phyloP scores from a whole-genome alignment of 106 monocot species.

The Phalaenopsis aphrodite region DNA sequence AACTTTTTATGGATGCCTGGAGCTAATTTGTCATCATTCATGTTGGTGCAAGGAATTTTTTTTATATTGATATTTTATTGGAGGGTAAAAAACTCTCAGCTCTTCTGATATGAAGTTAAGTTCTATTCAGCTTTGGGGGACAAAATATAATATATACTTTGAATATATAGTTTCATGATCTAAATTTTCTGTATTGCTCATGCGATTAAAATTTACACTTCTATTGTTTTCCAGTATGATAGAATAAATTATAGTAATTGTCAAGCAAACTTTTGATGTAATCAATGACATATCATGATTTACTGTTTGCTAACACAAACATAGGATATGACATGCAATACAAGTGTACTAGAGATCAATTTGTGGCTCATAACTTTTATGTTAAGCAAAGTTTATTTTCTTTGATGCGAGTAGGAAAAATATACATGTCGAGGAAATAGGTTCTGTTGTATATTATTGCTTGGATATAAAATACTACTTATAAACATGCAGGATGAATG shows the following conservation, averaged over 20 bases:
- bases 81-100: not conserved
- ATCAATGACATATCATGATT: not conserved
- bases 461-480: not conserved
- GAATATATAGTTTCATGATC: too few relatives aligned
- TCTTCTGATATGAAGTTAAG: not conserved
- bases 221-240: not conserved
- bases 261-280: not conserved
- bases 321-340: not conserved
- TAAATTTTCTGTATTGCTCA: not conserved
- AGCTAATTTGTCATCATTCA: not conserved
- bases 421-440: not conserved
- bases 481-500: too few relatives aligned
- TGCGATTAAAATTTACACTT: not conserved
- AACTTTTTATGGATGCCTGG: not conserved
- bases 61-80: not conserved
- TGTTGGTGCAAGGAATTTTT: not conserved
- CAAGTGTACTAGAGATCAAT: not conserved
- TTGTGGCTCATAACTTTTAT: not conserved
- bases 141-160: too few relatives aligned
- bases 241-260: not conserved
- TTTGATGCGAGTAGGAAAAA: not conserved
- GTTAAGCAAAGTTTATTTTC: not conserved
- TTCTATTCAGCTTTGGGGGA: too few relatives aligned
- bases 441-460: not conserved
- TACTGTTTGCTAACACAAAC: not conserved